Conservation (phyloP, 176 grass and related monocot genomes). For the Tillandsia leiboldiana region DNA sequence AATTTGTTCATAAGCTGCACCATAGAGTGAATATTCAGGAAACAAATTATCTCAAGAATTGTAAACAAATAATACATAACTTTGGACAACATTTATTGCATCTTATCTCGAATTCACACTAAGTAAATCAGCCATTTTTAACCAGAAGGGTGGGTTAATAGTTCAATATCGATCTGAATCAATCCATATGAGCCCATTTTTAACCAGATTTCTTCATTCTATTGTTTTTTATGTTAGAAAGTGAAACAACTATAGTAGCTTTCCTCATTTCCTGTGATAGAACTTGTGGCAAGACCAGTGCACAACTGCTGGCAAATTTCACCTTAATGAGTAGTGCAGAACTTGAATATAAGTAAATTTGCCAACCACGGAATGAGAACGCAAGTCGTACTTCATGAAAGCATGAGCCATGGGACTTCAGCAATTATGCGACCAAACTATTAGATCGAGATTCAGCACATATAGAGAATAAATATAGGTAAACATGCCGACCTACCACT, state of each 20-base stretch:
- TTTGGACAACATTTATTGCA: background rate
- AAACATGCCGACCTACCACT: background rate
- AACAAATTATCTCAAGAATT: conserved; percentile 6
- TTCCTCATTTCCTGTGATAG: background rate
- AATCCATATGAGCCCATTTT: background rate
- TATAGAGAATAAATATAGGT: background rate
- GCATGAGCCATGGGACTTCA: background rate
- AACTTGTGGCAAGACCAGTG: background rate
- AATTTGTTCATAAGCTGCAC: conserved; percentile 51
- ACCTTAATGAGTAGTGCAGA: background rate
- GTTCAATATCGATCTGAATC: background rate
- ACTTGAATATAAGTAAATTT: background rate
- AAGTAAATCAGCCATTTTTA: background rate
- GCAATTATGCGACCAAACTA: background rate
- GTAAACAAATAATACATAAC: conserved; percentile 1
- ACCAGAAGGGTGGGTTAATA: background rate
- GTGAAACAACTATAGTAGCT: background rate
- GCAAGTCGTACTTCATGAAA: background rate
- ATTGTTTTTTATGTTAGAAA: background rate
- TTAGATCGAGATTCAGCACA: background rate
- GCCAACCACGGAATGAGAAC: background rate
- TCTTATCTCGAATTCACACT: no score
- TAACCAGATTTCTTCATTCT: background rate
- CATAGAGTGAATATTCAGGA: conserved; percentile 7
- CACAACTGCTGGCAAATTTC: background rate